These are phyloP conservation scores for Thielaviopsis ethacetica DNA, from an alignment of 2,329 filamentous ascomycete species.

Conservation along the genomic window DNA sequence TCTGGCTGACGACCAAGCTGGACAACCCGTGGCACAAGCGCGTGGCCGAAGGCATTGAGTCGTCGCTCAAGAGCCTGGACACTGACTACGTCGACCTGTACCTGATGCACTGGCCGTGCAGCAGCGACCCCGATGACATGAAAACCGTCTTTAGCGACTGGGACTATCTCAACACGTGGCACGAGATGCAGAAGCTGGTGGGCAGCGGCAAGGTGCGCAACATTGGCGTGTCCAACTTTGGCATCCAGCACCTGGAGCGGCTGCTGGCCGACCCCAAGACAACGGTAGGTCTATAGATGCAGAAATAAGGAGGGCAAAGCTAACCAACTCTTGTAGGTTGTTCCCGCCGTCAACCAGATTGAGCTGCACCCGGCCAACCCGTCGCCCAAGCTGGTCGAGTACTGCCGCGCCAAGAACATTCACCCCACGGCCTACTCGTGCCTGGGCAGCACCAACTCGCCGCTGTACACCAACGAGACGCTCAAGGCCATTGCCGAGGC, in stretches of 20 bases:
- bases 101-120: constrained; percentile 57
- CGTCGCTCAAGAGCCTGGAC: constrained; percentile 42
- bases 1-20: constrained; percentile 68
- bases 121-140: constrained; percentile 41
- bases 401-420: constrained; percentile 57
- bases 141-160: constrained; percentile 60
- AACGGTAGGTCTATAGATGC: constrained; percentile 17
- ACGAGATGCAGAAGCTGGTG: constrained; percentile 53
- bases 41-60: constrained; percentile 43
- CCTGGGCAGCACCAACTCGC: constrained; percentile 54
- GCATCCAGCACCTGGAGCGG: constrained; percentile 62
- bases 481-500: constrained; percentile 45
- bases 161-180: constrained; percentile 69
- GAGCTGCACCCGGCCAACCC: constrained; percentile 70
- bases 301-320: constrained; percentile 17
- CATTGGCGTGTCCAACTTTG: constrained; percentile 80
- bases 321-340: constrained; percentile 28
- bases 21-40: constrained; percentile 65
- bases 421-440: constrained; percentile 61
- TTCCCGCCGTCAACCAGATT: constrained; percentile 63
- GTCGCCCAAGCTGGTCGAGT: constrained; percentile 61
- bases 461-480: constrained; percentile 48
- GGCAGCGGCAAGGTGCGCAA: constrained; percentile 56
- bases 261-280: constrained; percentile 49
- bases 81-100: constrained; percentile 54